phyloP scores from a whole-genome alignment of 179 eudicot species.

The Pouteria campechiana region DNA sequence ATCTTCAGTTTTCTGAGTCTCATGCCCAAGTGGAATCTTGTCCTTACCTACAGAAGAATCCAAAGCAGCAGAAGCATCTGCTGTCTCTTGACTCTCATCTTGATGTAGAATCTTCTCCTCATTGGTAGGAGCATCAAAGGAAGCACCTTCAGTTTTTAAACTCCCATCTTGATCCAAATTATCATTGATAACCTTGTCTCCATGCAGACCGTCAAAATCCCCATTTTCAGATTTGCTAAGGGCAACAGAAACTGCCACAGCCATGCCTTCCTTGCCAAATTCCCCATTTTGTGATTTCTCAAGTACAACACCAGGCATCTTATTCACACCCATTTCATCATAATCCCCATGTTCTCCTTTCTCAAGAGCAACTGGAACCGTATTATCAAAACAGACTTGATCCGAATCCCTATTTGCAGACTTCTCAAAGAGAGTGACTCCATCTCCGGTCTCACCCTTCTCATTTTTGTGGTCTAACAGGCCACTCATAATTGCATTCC shows the following conservation, averaged over 20 bases:
- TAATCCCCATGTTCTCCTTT: constrained; percentile 9
- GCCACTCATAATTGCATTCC: neutral
- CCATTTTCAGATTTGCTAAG: constrained; percentile 3
- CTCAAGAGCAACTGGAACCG: neutral
- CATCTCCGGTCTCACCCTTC: neutral
- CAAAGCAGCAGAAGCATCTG: constrained; percentile 9
- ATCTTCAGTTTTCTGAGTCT: constrained; percentile 19
- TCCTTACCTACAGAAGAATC: too few species aligned
- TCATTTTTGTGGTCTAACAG: neutral
- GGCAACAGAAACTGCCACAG: constrained; percentile 3
- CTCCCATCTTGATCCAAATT: too few species aligned
- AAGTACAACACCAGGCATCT: constrained; percentile 13
- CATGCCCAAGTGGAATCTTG: too few species aligned
- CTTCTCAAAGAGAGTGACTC: constrained; percentile 1
- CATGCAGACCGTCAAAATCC: neutral
- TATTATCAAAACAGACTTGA: neutral
- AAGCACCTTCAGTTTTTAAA: constrained; percentile 17
- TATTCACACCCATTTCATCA: constrained; percentile 17
- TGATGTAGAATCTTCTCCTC: constrained; percentile 6
- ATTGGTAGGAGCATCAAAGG: constrained; percentile 1
- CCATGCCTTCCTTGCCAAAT: constrained; percentile 7
- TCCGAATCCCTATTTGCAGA: neutral
- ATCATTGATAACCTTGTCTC: constrained; percentile 1
- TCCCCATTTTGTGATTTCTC: constrained; percentile 1
- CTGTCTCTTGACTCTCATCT: constrained; percentile 9